Conservation (phyloP, 2,329 filamentous ascomycete species). For the Diaporthe velutina region DNA sequence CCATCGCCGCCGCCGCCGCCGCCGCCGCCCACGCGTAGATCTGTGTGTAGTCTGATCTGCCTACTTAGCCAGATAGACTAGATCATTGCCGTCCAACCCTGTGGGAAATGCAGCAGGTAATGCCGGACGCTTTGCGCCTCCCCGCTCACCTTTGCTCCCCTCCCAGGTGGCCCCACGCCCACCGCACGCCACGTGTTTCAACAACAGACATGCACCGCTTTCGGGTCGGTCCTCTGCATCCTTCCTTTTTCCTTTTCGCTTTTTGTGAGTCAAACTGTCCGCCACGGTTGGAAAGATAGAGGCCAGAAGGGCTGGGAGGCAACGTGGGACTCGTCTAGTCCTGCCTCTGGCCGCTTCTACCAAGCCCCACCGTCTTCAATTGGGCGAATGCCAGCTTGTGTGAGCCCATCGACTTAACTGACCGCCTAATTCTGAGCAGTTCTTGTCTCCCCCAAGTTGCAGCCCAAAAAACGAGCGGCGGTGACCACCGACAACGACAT, state of each 20-base stretch:
- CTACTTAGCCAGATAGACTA: background rate
- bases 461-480: background rate
- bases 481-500: conserved; percentile 1
- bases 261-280: too few relatives aligned
- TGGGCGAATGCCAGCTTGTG: background rate
- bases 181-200: conserved; percentile 36
- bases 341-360: conserved; percentile 1
- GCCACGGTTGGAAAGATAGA: background rate
- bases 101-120: background rate
- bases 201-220: conserved; percentile 15
- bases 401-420: background rate
- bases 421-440: background rate
- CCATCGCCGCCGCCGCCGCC: background rate
- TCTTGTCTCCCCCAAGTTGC: background rate
- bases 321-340: background rate
- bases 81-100: background rate
- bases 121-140: background rate
- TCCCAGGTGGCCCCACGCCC: background rate
- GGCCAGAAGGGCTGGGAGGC: background rate
- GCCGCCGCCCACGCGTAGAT: background rate
- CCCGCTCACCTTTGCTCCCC: background rate
- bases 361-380: background rate
- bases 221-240: conserved; percentile 17
- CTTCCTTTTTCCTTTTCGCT: background rate
- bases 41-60: background rate